phyloP scores from a whole-genome alignment of 2,329 filamentous ascomycete species.

The Fusarium chaquense region DNA sequence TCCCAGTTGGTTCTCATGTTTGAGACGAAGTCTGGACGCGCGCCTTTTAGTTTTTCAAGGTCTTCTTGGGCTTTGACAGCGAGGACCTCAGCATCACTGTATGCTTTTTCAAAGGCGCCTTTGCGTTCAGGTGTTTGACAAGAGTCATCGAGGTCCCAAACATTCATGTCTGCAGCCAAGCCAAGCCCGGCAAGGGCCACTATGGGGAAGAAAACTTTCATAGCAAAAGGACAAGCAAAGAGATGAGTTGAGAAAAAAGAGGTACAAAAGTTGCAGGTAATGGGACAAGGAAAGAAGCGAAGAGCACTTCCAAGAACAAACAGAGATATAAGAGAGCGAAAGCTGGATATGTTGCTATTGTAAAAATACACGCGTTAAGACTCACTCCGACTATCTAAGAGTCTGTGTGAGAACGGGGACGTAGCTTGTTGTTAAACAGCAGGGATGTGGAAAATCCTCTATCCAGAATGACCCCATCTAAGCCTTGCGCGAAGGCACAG shows the following conservation, averaged over 20 bases:
- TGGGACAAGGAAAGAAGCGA: background rate
- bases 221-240: background rate
- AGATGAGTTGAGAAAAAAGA: background rate
- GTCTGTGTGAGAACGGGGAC: background rate
- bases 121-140: background rate
- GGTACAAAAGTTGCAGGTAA: background rate
- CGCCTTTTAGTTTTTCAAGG: background rate
- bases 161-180: background rate
- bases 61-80: conserved; percentile 4
- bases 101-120: background rate
- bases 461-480: background rate
- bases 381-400: background rate
- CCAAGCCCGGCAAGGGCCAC: background rate
- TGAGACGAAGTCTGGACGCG: background rate
- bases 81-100: background rate
- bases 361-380: background rate
- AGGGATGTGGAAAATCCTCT: background rate
- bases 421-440: background rate
- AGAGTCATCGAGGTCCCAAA: conserved; percentile 12
- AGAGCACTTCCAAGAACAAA: background rate
- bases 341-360: background rate
- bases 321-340: background rate
- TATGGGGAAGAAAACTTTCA: background rate
- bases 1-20: background rate
- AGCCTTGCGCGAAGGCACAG: background rate